These are phyloP conservation scores for Xylariaceae sp. DNA, from an alignment of 2,329 filamentous ascomycete species.

Conservation along the genomic window DNA sequence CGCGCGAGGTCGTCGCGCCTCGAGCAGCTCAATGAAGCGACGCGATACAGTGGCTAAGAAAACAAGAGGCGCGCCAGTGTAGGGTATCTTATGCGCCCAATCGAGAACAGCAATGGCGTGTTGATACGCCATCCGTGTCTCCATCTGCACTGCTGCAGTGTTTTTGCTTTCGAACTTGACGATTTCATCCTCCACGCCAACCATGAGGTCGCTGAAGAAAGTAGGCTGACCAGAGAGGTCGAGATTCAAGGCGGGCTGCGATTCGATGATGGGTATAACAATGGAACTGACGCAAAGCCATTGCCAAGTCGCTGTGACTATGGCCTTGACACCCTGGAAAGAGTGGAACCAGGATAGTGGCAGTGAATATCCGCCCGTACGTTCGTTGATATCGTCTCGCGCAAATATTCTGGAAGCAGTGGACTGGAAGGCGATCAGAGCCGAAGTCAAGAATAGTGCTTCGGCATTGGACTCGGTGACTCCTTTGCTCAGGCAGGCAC, in stretches of 20 bases:
- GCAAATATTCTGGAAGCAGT: conserved; percentile 58
- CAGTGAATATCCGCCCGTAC: conserved; percentile 46
- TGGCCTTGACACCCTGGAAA: conserved; percentile 61
- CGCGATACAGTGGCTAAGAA: conserved; percentile 61
- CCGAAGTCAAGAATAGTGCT: conserved; percentile 56
- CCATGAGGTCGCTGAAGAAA: conserved; percentile 58
- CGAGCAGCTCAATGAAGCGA: conserved; percentile 56
- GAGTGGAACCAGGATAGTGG: conserved; percentile 62
- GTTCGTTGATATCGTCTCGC: conserved; percentile 46
- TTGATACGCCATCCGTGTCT: conserved; percentile 52
- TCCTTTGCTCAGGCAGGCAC: conserved; percentile 49
- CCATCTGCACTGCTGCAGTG: conserved; percentile 17
- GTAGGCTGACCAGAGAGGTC: conserved; percentile 50
- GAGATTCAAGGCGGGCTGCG: conserved; percentile 57
- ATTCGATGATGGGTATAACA: conserved; percentile 58
- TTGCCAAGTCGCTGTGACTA: conserved; percentile 59
- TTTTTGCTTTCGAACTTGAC: conserved; percentile 27
- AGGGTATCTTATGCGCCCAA: conserved; percentile 58
- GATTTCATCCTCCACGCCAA: conserved; percentile 53
- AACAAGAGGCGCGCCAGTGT: conserved; percentile 53
- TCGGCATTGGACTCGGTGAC: conserved; percentile 57
- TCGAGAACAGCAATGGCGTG: conserved; percentile 62
- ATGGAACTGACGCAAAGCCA: conserved; percentile 55
- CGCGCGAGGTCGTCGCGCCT: conserved; percentile 54
- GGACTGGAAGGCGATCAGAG: conserved; percentile 63